Evolutionary conservation across 1,139 yeast species (phyloP).

Genomic region (Hansenula lynferdii): DNA sequence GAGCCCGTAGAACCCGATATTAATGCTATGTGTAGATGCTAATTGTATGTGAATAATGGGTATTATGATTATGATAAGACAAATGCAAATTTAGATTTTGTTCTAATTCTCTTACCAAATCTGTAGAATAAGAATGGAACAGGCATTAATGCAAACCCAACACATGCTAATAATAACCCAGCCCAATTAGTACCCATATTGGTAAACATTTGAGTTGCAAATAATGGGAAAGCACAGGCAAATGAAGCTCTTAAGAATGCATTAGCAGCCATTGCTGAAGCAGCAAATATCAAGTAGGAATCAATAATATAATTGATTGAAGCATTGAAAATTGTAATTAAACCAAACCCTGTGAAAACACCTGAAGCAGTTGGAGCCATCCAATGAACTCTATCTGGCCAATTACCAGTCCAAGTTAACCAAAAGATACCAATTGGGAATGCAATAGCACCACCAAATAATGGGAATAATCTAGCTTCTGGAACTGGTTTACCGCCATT

Average conservation of each 20-base stretch:
- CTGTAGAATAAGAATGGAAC: conserved; percentile 70
- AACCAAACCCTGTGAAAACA: conserved; percentile 66
- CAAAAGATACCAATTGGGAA: conserved; percentile 79
- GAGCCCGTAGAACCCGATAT: too few species aligned
- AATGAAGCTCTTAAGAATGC: conserved; percentile 65
- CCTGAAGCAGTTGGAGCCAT: conserved; percentile 81
- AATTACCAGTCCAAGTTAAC: conserved; percentile 85
- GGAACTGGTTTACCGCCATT: conserved; percentile 65
- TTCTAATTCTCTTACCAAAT: conserved; percentile 61
- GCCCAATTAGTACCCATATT: conserved; percentile 82
- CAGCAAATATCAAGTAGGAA: conserved; percentile 73
- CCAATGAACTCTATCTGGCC: conserved; percentile 67
- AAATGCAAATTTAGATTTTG: conserved; percentile 62
- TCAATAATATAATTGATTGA: conserved; percentile 79
- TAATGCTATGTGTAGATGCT: too few species aligned
- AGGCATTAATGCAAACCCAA: conserved; percentile 58
- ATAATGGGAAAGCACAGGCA: conserved; percentile 79
- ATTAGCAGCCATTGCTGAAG: conserved; percentile 88
- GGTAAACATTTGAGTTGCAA: conserved; percentile 67
- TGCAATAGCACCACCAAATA: conserved; percentile 62
- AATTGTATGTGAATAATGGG: too few species aligned
- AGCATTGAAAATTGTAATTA: conserved; percentile 72
- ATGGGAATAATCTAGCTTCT: conserved; percentile 72
- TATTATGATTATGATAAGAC: conserved; percentile 18
- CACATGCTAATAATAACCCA: conserved; percentile 66